Evolutionary conservation across 805 yeast species (phyloP), one percentile per base, ranked within the genome.

Genomic region (Clavispora santaluciae): DNA sequence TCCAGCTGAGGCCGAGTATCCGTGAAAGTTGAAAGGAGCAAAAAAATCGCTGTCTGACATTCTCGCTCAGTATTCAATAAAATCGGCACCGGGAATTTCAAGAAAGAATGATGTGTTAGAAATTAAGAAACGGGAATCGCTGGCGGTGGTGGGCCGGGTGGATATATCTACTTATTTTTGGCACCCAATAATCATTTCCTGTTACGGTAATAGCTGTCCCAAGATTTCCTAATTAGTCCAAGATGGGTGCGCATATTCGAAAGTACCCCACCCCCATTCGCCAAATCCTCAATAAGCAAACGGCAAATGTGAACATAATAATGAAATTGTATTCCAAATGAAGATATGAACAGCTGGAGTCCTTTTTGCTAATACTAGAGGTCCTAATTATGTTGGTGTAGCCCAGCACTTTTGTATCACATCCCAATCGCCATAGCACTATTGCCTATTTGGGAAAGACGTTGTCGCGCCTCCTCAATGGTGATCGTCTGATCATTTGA

Each of bases 1-100:
- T 3, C 53, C 53, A 20, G 43, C 45, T 38, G 45, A 39, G 10
- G 53, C 53, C 15, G 53, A 49, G 39, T 45, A 49, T 11, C 45
- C 51, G 22, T 44, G 39, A 39, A 42, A 47, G 39, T 49, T 46
- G 40, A 42, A 42, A 9, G 53, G 51, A 7, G 41, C 53, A 6
- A 17, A 21, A 22, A 33, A 18, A 13, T 33, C 20, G n/a, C 28
- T 11, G 30, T 35, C 17, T 7, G 30, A 9, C 18, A 17, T 23
- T 35, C 20, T 22, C n/a, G 5, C 28, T 23, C 5, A 9, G 4
- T 18, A 9, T 31, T 31, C n/a, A 6, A 11, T 4, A 18, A 10
- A 18, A 11, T 3, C 16, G 5, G 12, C 18, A 6, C 5, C n/a
- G 11, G 12, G 25, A 23, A 9, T 23, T 28, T 12, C 20, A 8